These are phyloP conservation scores for Spiraea crenata DNA, from an alignment of 331 rosid species.

Conservation along the genomic window DNA sequence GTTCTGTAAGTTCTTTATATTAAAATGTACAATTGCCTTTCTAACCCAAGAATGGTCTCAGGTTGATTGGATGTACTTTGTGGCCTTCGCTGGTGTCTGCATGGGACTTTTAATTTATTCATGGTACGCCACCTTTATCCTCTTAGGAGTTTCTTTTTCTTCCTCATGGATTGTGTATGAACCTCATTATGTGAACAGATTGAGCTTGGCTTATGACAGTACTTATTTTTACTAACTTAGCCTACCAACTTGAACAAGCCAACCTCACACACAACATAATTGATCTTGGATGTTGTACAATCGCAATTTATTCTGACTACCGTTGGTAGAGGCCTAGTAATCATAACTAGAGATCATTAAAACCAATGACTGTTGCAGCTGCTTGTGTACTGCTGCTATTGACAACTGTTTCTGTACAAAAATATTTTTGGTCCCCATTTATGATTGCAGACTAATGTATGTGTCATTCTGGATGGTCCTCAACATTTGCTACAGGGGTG, in stretches of 20 bases:
- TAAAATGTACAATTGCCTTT: constrained; percentile 21
- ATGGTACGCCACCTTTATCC: constrained; percentile 46
- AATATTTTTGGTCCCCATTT: neutral
- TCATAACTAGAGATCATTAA: neutral
- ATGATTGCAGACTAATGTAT: neutral
- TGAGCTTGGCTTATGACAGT: neutral
- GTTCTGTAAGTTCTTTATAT: neutral
- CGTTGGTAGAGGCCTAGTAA: neutral
- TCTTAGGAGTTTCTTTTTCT: neutral
- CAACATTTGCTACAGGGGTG: constrained; percentile 45
- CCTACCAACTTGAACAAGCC: constrained; percentile 1
- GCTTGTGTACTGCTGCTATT: neutral
- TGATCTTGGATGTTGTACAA: neutral
- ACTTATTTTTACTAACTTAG: neutral
- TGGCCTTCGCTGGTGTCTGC: constrained; percentile 72
- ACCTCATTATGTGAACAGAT: neutral
- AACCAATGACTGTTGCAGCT: neutral
- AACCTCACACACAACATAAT: neutral
- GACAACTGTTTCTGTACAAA: neutral
- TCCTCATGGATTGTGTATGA: constrained; percentile 2
- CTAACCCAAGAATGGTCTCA: constrained; percentile 23
- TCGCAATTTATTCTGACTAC: neutral
- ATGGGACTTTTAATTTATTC: constrained; percentile 81
- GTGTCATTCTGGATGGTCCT: constrained; percentile 3
- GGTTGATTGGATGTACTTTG: constrained; percentile 96